Evolutionary conservation across 148 eudicot species (phyloP), one percentile per base, ranked within the genome.

Genomic region (Beta vulgaris): DNA sequence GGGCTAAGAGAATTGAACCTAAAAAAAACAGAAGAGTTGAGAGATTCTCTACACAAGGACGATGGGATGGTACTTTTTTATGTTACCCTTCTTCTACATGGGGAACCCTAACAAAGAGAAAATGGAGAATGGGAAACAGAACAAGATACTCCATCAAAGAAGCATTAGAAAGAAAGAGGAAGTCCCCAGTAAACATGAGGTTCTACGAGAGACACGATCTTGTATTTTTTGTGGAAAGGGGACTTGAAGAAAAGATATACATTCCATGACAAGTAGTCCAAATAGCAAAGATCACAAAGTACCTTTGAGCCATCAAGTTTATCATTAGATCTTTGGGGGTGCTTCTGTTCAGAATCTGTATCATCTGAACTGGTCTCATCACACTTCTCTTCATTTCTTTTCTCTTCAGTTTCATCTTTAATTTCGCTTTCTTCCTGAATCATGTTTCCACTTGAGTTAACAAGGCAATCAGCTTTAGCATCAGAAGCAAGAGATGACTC

Each of bases 281-380:
- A 48, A 28, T 19, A 54, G 53, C n/a, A 68, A 42, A 51, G 69
- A 64, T n/a, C 62, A 59, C 26, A 64, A 51, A 31, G 70, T 84
- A 92, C 97, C 93, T 83, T 80, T 23, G 59, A 58, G 72, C 77
- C 78, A 79, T 60, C 67, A 57, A 74, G 48, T 78, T 78, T 73
- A 75, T 76, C 76, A 48, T 65, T 15, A 54, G 80, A 59, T n/a
- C 46, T 48, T n/a, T 71, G 69, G 29, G 69, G 69, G 69, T 80
- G 74, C 16, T 79, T 82, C 65, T 82, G 81, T 61, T 79, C 74
- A 42, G 39, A 31, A 77, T 82, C 87, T 19, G 66, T 21, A 64
- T 64, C 43, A 77, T 37, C 80, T 34, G 36, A 76, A 46, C 81
- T 42, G 39, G 79, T 79, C 73, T 79, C 83, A 78, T 85, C 83